Conservation (phyloP, 108 stramenopile genomes). For the Thalassiosira profunda region DNA sequence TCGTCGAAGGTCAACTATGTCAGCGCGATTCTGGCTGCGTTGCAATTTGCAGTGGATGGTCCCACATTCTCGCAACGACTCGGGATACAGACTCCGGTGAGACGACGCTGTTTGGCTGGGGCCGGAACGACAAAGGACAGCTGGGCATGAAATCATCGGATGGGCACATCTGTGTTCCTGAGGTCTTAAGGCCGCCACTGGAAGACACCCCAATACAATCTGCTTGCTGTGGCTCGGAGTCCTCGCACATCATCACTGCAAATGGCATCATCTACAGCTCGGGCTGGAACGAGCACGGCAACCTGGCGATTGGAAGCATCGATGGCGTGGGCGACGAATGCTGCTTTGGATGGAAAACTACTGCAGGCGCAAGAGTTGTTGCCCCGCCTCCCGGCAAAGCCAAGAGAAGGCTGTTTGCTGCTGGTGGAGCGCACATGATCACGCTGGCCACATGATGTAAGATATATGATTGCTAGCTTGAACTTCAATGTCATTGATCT, state of each 20-base stretch:
- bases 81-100: constrained; percentile 5
- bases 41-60: constrained; percentile 59
- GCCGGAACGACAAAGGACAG: constrained; percentile 64
- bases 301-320: constrained; percentile 36
- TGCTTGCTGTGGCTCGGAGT: constrained; percentile 76
- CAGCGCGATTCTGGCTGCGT: constrained; percentile 42
- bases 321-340: constrained; percentile 5
- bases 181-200: constrained; percentile 13
- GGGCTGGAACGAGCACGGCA: constrained; percentile 92
- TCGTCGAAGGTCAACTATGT: constrained; percentile 49
- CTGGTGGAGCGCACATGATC: constrained; percentile 65
- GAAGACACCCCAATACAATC: constrained; percentile 20
- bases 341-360: constrained; percentile 19
- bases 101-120: constrained; percentile 71
- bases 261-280: constrained; percentile 51
- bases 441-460: constrained; percentile 23
- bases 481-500: no score
- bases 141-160: constrained; percentile 31
- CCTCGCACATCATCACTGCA: constrained; percentile 60
- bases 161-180: constrained; percentile 40
- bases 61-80: constrained; percentile 65
- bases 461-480: no score
- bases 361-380: constrained; percentile 29
- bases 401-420: constrained; percentile 39
- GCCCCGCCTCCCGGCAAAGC: constrained; percentile 29